phyloP scores from a whole-genome alignment of 805 yeast species.

The Spathaspora sp. region DNA sequence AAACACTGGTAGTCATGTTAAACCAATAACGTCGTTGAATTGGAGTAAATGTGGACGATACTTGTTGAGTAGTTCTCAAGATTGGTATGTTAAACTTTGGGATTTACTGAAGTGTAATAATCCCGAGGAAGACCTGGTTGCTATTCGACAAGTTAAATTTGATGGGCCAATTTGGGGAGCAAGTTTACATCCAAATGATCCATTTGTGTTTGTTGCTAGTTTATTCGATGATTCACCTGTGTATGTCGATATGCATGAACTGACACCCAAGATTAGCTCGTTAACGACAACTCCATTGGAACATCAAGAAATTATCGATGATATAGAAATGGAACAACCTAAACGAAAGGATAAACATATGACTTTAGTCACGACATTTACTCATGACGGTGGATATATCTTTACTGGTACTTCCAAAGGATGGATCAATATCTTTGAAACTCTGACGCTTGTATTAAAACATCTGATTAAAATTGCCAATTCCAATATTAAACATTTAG shows the following conservation, averaged over 20 bases:
- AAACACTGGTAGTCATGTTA: conserved; percentile 53
- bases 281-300: conserved; percentile 16
- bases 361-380: conserved; percentile 50
- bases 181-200: conserved; percentile 47
- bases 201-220: conserved; percentile 54
- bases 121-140: conserved; percentile 16
- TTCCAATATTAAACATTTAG: conserved; percentile 67
- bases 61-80: conserved; percentile 68
- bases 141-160: conserved; percentile 46
- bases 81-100: conserved; percentile 82
- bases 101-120: conserved; percentile 46
- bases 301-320: conserved; percentile 13
- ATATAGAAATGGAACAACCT: conserved; percentile 9
- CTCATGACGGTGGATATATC: conserved; percentile 50
- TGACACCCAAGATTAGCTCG: conserved; percentile 14
- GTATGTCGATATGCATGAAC: conserved; percentile 38
- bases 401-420: conserved; percentile 83
- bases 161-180: conserved; percentile 77
- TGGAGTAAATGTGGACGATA: conserved; percentile 78
- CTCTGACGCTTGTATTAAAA: conserved; percentile 30
- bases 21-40: conserved; percentile 66
- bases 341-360: conserved; percentile 30
- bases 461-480: conserved; percentile 56
- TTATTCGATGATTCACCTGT: conserved; percentile 61
- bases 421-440: conserved; percentile 51